Evolutionary conservation across 306 rosid species (phyloP), one percentile per base, ranked within the genome.

Genomic region (Cicer chorassanicum): DNA sequence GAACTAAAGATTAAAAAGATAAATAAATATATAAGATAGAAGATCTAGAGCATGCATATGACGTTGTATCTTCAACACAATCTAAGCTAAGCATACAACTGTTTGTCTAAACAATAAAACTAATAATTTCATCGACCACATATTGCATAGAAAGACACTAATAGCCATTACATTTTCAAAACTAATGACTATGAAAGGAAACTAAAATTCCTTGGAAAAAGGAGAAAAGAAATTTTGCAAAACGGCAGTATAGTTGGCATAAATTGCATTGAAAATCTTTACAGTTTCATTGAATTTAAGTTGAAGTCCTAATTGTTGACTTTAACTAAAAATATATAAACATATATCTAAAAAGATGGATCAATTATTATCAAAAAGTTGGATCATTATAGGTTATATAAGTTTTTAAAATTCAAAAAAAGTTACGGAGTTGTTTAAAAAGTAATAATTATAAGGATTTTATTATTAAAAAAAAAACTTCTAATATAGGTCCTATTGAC

Each of bases 61-160:
- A 44, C 43, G 68, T 34, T 19, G 41, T 38, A 72, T 8, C 68
- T 62, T 54, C 39, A 48, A 46, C 45, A 36, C 48, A 83, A 59
- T 36, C 19, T 60, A 80, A 18, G 19, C 51, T 60, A 80, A 18
- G 19, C 51, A 66, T 34, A 54, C 29, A 21, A 2, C 29, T 44
- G 63, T 6, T 62, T 18, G 61, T 77, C 44, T 40, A 71, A 78
- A 75, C 38, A 70, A 70, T 48, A 75, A 45, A 44, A 43, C 11
- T 48, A 54, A 1, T 13, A 65, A n/a, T 21, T 48, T 42, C 18
- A 72, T 21, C 43, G 7, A 57, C 39, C 21, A 61, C 11, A 41
- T 8, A 61, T 60, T 65, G 16, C 59, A 18, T 6, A 51, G 59
- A 51, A 38, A 65, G 62, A 8, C 44, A 46, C n/a, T 36, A 63